phyloP scores from a whole-genome alignment of 1,284 basidiomycete species.

The Hortiboletus rubellus region DNA sequence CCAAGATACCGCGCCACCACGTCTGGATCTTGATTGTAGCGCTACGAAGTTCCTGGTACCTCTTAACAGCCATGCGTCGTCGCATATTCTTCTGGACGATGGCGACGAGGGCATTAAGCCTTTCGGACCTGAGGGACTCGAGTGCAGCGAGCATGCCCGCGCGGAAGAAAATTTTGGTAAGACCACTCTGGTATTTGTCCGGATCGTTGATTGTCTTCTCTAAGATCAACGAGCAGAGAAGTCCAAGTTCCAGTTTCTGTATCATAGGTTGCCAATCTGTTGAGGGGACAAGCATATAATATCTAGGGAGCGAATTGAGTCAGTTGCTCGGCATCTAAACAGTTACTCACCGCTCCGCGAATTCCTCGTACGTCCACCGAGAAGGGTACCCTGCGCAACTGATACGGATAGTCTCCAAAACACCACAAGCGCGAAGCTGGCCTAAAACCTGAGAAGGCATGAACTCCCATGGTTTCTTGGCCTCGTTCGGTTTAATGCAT shows the following conservation, averaged over 20 bases:
- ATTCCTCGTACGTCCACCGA: constrained; percentile 99
- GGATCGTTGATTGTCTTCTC: constrained; percentile 86
- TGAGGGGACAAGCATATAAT: constrained; percentile 95
- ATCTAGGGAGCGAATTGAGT: constrained; percentile 51
- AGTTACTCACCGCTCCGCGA: constrained; percentile 85
- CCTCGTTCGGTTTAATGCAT: constrained; percentile 99
- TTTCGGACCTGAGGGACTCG: constrained; percentile 85
- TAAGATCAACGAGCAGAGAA: constrained; percentile 86
- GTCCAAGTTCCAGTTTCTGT: constrained; percentile 75
- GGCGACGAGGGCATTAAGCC: constrained; percentile 89
- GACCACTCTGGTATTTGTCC: constrained; percentile 96
- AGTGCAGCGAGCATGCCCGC: constrained; percentile 99
- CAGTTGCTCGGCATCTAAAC: not conserved
- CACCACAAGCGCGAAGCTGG: constrained; percentile 97
- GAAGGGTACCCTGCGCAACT: constrained; percentile 99
- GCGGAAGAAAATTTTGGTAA: constrained; percentile 99
- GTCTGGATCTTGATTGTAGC: constrained; percentile 89
- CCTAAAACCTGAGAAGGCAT: constrained; percentile 94
- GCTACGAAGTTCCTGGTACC: constrained; percentile 71
- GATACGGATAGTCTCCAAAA: constrained; percentile 98
- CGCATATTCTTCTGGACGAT: constrained; percentile 98
- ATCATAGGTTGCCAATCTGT: constrained; percentile 84
- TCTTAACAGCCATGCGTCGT: constrained; percentile 79
- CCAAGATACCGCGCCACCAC: constrained; percentile 89
- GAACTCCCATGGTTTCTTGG: constrained; percentile 96